Base-by-base conservation (phyloP, 2,329 filamentous ascomycete genomes). In the Nemania sp. region DNA sequence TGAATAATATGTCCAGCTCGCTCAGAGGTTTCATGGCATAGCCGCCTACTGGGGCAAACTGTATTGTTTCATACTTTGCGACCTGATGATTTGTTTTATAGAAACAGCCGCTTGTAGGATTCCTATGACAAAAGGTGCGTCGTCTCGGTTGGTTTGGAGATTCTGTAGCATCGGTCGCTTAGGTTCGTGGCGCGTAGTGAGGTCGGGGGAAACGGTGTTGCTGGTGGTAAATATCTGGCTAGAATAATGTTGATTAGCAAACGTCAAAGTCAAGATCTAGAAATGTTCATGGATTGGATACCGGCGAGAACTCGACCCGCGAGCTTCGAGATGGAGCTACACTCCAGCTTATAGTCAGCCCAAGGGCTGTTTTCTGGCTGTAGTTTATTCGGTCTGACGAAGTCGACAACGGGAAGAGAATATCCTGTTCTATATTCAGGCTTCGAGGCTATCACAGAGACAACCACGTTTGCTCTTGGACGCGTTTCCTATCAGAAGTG, bases 251-350 rank as follows among this genome's bases (percentile, higher is more conserved):
- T 34, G 35, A 39, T 42, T 17, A 51, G 52, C n/a, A 46, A 21
- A 34, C n/a, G n/a, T 34, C 15, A 52, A n/a, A 40, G 34, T 54
- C 18, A 5, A 42, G 40, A 32, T 46, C 37, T 29, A 20, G 42
- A 29, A 29, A 29, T 4, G 25, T 29, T 29, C 25, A n/a, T n/a
- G n/a, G n/a, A n/a, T n/a, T n/a, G n/a, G n/a, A n/a, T n/a, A n/a
- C n/a, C n/a, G n/a, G n/a, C n/a, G n/a, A n/a, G n/a, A n/a, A n/a
- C n/a, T n/a, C n/a, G n/a, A 47, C 17, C 32, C 39, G 34, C 32
- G 42, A 29, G 25, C 40, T 20, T 54, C 12, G 39, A 54, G 49
- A 63, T 55, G 54, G 54, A 60, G 25, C 50, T 48, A 20, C 45
- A 39, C 61, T 50, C 50, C 21, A 47, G 49, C 20, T 35, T 51